phyloP scores from a whole-genome alignment of 352 stramenopile species.

The Phytophthora boehmeriae region DNA sequence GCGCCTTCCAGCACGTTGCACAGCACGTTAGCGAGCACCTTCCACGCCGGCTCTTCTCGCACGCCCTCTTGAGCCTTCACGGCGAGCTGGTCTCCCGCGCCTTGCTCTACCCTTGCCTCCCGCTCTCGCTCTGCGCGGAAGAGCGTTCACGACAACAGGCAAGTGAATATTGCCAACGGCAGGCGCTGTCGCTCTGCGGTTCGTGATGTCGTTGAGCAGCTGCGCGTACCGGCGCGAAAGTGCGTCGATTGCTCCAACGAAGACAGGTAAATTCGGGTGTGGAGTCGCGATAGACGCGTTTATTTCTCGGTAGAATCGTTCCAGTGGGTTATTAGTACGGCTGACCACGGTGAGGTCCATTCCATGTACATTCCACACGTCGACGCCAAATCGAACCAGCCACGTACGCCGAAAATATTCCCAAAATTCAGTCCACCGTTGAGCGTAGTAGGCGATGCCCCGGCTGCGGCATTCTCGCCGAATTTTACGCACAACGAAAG shows the following conservation, averaged over 20 bases:
- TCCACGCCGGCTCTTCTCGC: too few species aligned
- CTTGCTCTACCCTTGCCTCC: too few species aligned
- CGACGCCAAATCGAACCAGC: neutral
- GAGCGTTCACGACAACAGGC: too few species aligned
- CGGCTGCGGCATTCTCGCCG: neutral
- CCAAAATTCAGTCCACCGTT: neutral
- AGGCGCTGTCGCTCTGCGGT: too few species aligned
- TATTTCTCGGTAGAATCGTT: constrained; percentile 1
- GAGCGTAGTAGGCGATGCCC: neutral
- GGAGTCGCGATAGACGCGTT: neutral
- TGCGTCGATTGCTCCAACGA: neutral
- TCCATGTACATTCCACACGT: constrained; percentile 5
- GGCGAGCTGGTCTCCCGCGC: too few species aligned
- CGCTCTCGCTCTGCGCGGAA: too few species aligned
- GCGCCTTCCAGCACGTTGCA: too few species aligned
- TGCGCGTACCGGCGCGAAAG: constrained; percentile 1
- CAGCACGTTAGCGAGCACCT: too few species aligned
- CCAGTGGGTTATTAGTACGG: neutral
- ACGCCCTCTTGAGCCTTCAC: too few species aligned
- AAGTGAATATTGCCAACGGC: too few species aligned
- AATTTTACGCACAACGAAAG: neutral
- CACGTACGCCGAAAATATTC: neutral
- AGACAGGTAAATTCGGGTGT: neutral
- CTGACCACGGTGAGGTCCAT: neutral
- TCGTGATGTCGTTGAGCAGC: too few species aligned